Base-by-base conservation (phyloP, 2,329 filamentous ascomycete species). In the Colletotrichum sp. region DNA sequence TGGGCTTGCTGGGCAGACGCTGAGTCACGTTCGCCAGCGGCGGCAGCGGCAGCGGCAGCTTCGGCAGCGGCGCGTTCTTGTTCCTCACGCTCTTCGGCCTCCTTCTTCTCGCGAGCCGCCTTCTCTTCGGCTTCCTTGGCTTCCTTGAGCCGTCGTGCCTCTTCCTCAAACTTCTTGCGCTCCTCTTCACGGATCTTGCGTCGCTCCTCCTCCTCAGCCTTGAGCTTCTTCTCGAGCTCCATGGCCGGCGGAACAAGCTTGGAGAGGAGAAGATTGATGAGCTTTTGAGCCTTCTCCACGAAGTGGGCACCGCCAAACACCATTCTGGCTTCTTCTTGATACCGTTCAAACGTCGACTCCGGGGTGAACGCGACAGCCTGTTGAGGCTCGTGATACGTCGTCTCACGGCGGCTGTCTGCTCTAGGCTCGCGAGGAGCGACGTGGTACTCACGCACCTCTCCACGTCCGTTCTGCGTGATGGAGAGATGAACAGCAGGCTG, bases 281-380 rank as follows among this genome's bases (percentile, higher is more conserved):
- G 88, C 69, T 91, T 91, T 75, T 90, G 88, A 4, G 92, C 90
- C 81, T 94, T 94, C 64, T 98, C 96, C 5, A 90, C 82, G 68
- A 76, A 72, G 64, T 93, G 90, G 64, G 86, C 88, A 26, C 88
- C 85, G 30, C 94, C 94, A 83, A 97, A 98, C 1, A 98, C 89
- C 83, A 99, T 92, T 77, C 94, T 93, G 10, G 96, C 93, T 83
- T 98, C 97, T 81, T 98, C 95, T 81, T 94, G 92, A 93, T 97
- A 99, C 76, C 97, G 93, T 69, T 90, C 89, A 71, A 90, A 87
- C 2, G 97, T 98, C 10, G 91, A 89, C 48, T 92, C 91, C 10
- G 95, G 89, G 24, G 89, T 86, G 82, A 98, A 98, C 4, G 92
- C 87, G 30, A 96, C 93, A 14, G 95, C 94, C 79, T 94, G 93